phyloP scores from a whole-genome alignment of 2,329 filamentous ascomycete species.

The Chrysosporium queenslandicum region DNA sequence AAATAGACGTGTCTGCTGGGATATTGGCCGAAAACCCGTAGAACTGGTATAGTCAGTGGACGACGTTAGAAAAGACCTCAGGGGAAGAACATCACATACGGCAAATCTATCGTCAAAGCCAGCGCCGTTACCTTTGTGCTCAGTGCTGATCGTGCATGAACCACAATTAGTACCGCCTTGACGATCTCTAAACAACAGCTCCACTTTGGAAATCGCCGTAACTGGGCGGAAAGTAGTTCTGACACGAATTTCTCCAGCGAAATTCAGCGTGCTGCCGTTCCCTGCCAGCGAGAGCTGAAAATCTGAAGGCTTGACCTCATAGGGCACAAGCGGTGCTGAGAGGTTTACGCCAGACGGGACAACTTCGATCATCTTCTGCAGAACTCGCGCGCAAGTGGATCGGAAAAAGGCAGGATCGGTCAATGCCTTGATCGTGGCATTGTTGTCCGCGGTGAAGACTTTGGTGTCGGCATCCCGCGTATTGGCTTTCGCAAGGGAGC shows the following conservation, averaged over 20 bases:
- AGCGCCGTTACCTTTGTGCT: constrained; percentile 10
- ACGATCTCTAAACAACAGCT: constrained; percentile 13
- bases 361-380: constrained; percentile 16
- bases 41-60: constrained; percentile 9
- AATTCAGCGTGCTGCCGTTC: constrained; percentile 10
- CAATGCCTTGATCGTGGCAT: constrained; percentile 12
- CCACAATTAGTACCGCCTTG: constrained; percentile 10
- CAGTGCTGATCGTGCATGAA: constrained; percentile 9
- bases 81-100: constrained; percentile 1
- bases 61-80: neutral
- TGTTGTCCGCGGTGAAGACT: constrained; percentile 13
- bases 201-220: constrained; percentile 7
- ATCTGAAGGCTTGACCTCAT: constrained; percentile 13
- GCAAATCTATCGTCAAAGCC: constrained; percentile 15
- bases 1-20: constrained; percentile 9
- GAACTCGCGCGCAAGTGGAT: constrained; percentile 9
- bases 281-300: constrained; percentile 12
- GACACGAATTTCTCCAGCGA: constrained; percentile 14
- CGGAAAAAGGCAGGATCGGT: constrained; percentile 8
- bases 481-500: constrained; percentile 7
- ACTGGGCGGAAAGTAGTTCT: constrained; percentile 12
- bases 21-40: constrained; percentile 12
- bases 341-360: constrained; percentile 12
- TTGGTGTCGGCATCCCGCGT: constrained; percentile 14
- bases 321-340: constrained; percentile 12